A percentile compares a stretch with the other conserved stretches of the same genome.
These are phyloP conservation scores for Spergularia bocconei DNA, from an alignment of 148 eudicot species.

Conservation along the genomic window DNA sequence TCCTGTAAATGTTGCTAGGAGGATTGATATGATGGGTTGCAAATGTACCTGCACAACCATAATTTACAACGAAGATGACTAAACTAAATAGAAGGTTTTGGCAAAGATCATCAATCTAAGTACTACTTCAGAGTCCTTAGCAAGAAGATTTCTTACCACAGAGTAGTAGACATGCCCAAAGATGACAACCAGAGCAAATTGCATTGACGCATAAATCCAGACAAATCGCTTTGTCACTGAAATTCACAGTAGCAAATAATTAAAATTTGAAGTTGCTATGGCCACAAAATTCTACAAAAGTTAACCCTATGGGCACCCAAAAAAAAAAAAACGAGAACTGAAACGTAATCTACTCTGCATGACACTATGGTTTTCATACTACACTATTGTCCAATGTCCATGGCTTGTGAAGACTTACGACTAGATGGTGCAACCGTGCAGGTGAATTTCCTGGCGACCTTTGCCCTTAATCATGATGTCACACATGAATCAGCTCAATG, in stretches of 20 bases:
- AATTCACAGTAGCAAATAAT: conserved; percentile 3
- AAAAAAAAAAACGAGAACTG: no score
- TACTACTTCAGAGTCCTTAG: not conserved
- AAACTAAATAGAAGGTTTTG: not conserved
- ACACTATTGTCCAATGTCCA: no score
- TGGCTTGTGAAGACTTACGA: no score
- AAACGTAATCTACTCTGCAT: no score
- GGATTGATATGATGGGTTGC: conserved; percentile 68
- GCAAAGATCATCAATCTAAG: not conserved
- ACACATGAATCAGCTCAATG: no score
- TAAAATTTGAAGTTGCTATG: not conserved
- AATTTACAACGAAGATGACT: not conserved
- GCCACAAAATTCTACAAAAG: no score
- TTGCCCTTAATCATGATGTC: no score
- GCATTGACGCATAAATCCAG: conserved; percentile 73
- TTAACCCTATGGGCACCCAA: no score
- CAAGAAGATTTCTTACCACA: conserved; percentile 44
- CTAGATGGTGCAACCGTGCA: no score
- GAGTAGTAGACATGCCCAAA: conserved; percentile 83
- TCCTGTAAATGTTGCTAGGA: conserved; percentile 79
- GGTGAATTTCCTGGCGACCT: no score
- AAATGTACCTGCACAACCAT: conserved; percentile 52
- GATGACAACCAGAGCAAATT: conserved; percentile 67
- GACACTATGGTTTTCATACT: no score
- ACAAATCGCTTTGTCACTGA: conserved; percentile 69